Base-by-base conservation (phyloP, 805 yeast species). In the Wickerhamiella kurtzmanii region DNA sequence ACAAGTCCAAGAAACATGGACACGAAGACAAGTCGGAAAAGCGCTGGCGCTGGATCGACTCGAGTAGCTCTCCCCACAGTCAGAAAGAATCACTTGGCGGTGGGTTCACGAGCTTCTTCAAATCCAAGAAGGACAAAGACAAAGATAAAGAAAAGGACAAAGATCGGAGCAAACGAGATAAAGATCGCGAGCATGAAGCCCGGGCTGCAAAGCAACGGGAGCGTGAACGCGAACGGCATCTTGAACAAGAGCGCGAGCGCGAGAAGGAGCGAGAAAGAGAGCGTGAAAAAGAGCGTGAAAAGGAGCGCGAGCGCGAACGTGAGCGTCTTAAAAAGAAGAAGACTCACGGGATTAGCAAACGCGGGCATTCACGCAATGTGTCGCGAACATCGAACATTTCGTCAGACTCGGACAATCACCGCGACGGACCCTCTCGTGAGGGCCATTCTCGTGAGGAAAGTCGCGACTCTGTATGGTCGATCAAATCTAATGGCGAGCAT, bases 11-110 rank as follows among this genome's bases (percentile, higher is more conserved):
- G 4, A 43, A 41, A 15, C 22, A 18, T 19, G 37, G 37, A 6
- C 21, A 20, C 17, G 37, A 35, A 22, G 48, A 42, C 15, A 44
- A 48, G 38, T 21, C 15, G 41, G 51, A 50, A 20, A 48, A 49
- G 44, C 53, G 53, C 45, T 54, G 57, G 57, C 53, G 52, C 43
- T 54, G 57, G 57, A 50, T 53, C 21, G 53, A 54, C 22, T 9
- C 36, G 9, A 37, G 22, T 3, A 19, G 45, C 41, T 38, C 41
- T 6, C 32, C 32, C 22, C 32, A 25, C 32, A 6, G 9, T 11
- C 32, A 22, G 43, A 44, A n/a, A 43, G 40, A 18, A 22, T 46
- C 21, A 25, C 44, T 18, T 47, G 50, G 50, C 15, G 50, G 11
- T 47, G 50, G 50, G n/a, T 38, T 9, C 46, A 18, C 41, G 20